Evolutionary conservation across 176 grass and related monocot genomes (phyloP).

Genomic region (Stipa capillata): DNA sequence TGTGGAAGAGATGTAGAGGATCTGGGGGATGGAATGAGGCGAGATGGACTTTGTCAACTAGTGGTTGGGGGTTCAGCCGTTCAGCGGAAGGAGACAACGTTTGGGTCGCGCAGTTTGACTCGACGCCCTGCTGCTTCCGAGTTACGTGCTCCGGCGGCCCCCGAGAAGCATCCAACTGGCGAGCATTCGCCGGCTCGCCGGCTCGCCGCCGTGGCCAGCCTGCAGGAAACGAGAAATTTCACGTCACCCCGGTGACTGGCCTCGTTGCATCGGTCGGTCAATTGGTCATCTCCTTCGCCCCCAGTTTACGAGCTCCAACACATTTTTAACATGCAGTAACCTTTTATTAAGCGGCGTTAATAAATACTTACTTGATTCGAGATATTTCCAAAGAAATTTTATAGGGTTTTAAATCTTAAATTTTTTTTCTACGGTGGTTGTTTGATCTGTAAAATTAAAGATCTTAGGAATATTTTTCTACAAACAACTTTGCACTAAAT

Average conservation of each 20-base stretch:
- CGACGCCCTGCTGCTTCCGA: not conserved
- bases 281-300: not conserved
- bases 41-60: conserved; percentile 31
- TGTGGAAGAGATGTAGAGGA: not conserved
- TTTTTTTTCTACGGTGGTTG: too few relatives aligned
- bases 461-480: too few relatives aligned
- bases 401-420: too few relatives aligned
- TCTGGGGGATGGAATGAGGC: not conserved
- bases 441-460: too few relatives aligned
- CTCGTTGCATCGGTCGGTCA: not conserved
- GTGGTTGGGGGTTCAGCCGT: conserved; percentile 17
- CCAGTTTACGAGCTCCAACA: not conserved
- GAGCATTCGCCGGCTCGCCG: too few relatives aligned
- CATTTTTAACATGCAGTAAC: not conserved
- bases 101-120: conserved; percentile 2
- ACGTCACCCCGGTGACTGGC: not conserved
- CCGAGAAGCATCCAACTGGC: conserved; percentile 32
- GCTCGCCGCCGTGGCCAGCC: not conserved
- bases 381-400: too few relatives aligned
- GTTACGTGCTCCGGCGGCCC: not conserved
- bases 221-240: not conserved
- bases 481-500: too few relatives aligned
- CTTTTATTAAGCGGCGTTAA: not conserved
- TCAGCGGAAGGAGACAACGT: not conserved
- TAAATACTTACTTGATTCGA: too few relatives aligned